These are phyloP conservation scores for Proliferodiscus dingleyae DNA, from an alignment of 2,329 filamentous ascomycete genomes.

Conservation along the genomic window DNA sequence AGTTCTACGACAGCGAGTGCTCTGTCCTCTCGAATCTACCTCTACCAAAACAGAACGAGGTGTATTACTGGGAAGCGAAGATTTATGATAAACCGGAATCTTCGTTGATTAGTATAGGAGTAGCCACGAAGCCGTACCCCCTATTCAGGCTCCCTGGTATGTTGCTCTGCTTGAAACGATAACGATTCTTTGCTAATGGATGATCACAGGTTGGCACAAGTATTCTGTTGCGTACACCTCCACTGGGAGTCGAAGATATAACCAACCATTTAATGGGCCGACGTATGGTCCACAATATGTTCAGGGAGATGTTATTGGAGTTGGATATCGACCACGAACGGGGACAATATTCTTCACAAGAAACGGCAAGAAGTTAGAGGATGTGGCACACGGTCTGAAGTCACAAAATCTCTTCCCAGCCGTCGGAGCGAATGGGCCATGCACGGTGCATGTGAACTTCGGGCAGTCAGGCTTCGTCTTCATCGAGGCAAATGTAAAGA, in stretches of 20 bases:
- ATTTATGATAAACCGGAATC: slow-evolving; percentile 94
- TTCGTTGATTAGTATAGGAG: slow-evolving; percentile 82
- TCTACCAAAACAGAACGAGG: slow-evolving; percentile 97
- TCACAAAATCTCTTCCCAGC: slow-evolving; percentile 96
- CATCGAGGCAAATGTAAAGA: slow-evolving; percentile 99
- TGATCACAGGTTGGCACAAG: slow-evolving; percentile 73
- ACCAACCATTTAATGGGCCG: slow-evolving; percentile 81
- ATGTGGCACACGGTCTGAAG: slow-evolving; percentile 88
- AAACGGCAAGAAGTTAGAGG: slow-evolving; percentile 95
- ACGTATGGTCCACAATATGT: slow-evolving; percentile 79
- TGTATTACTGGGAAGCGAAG: slow-evolving; percentile 99
- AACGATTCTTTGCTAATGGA: slow-evolving; percentile 10
- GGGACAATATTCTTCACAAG: slow-evolving; percentile 97
- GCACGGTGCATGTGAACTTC: slow-evolving; percentile 92
- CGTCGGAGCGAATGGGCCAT: slow-evolving; percentile 91
- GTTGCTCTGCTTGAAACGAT: slow-evolving; percentile 25
- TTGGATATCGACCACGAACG: slow-evolving; percentile 90
- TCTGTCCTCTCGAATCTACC: slow-evolving; percentile 79
- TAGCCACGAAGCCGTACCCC: slow-evolving; percentile 96
- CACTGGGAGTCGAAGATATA: slow-evolving; percentile 78
- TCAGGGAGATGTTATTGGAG: slow-evolving; percentile 92
- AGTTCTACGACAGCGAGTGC: slow-evolving; percentile 98
- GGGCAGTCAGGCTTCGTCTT: slow-evolving; percentile 98
- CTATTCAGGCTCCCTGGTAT: slow-evolving; percentile 88
- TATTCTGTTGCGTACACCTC: slow-evolving; percentile 90